phyloP scores from a whole-genome alignment of 352 stramenopile genomes.

The Globisporangium mamillatum region DNA sequence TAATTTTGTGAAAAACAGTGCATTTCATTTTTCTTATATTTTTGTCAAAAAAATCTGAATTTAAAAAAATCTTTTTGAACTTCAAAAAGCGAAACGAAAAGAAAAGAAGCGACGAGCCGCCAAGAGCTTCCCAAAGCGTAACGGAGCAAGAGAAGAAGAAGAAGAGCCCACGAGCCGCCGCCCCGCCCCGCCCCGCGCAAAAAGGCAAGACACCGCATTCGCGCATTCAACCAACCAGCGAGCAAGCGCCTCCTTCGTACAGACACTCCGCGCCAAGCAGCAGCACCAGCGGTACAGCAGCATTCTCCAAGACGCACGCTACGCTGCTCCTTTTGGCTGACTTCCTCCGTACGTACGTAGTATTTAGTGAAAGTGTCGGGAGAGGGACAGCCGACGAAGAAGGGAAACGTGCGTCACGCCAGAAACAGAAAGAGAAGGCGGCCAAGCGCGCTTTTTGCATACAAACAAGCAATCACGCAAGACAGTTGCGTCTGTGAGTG shows the following conservation, averaged over 20 bases:
- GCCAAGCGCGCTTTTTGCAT: not conserved
- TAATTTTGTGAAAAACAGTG: not conserved
- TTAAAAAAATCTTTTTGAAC: not conserved
- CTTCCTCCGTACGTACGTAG: conserved; percentile 6
- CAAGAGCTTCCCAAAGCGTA: conserved; percentile 1
- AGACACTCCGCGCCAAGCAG: not conserved
- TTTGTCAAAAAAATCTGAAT: not conserved
- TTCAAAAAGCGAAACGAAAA: not conserved
- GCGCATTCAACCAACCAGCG: conserved; percentile 4
- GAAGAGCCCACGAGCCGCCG: conserved; percentile 2
- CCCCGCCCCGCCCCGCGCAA: not conserved
- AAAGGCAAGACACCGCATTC: not conserved
- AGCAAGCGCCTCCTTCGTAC: not conserved
- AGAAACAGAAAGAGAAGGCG: conserved; percentile 7
- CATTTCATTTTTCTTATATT: not conserved
- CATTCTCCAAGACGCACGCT: not conserved
- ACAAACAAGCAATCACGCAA: not conserved
- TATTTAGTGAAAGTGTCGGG: not conserved
- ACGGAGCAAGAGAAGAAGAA: conserved; percentile 1
- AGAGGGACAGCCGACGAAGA: conserved; percentile 4
- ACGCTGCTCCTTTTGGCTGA: conserved; percentile 7
- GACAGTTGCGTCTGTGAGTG: not conserved
- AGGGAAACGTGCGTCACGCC: conserved; percentile 3
- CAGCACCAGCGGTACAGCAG: not conserved
- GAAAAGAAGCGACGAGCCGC: not conserved